These are phyloP conservation scores for Artemisia annua DNA, from an alignment of 129 eudicot genomes.

Conservation along the genomic window DNA sequence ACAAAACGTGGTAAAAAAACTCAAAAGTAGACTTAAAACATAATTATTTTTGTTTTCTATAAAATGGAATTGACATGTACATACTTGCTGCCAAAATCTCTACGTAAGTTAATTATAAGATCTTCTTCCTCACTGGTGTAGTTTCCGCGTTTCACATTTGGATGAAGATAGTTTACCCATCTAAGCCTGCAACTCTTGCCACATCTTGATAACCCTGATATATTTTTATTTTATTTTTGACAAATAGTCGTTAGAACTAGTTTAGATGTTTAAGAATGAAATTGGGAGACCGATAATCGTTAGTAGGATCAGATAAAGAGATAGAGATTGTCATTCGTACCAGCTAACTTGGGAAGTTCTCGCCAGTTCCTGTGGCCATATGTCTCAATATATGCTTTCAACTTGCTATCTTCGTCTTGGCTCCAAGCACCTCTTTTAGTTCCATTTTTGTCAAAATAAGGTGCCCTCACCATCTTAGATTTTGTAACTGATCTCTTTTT, in stretches of 20 bases:
- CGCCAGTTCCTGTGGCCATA: constrained; percentile 27
- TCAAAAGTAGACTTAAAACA: too few species aligned
- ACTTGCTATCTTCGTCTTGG: constrained; percentile 11
- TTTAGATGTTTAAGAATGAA: too few species aligned
- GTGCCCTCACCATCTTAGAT: constrained; percentile 28
- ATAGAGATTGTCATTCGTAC: constrained; percentile 2
- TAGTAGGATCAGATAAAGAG: too few species aligned
- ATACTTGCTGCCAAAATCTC: constrained; percentile 20
- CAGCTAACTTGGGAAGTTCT: constrained; percentile 31
- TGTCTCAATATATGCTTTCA: constrained; percentile 20
- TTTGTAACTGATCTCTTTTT: background rate
- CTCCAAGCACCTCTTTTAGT: constrained; percentile 31
- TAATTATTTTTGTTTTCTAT: too few species aligned
- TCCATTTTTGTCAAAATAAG: constrained; percentile 23
- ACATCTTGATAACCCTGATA: constrained; percentile 28
- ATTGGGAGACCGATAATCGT: too few species aligned
- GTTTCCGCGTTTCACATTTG: constrained; percentile 24
- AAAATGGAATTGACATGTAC: background rate
- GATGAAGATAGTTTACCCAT: constrained; percentile 31
- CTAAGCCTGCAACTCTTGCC: constrained; percentile 35
- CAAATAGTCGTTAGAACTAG: too few species aligned
- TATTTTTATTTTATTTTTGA: too few species aligned
- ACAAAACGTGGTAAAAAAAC: too few species aligned
- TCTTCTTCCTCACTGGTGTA: constrained; percentile 32
- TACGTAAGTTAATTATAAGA: constrained; percentile 15